These are phyloP conservation scores for Juglanconis juglandina DNA, from an alignment of 2,329 filamentous ascomycete genomes.

Conservation along the genomic window DNA sequence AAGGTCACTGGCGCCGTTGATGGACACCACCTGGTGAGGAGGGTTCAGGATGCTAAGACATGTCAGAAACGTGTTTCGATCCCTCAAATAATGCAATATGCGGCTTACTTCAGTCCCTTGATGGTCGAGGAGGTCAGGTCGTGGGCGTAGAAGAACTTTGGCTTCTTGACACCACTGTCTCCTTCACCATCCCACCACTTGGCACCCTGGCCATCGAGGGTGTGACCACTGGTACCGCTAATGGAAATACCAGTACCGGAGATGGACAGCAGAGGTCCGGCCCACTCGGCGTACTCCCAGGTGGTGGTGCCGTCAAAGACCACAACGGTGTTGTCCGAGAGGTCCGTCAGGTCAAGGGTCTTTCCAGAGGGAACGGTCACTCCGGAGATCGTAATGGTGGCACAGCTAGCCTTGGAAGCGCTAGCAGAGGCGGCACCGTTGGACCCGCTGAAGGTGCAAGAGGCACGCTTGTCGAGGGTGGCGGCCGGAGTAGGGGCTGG, in stretches of 20 bases:
- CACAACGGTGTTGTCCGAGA: constrained; percentile 50
- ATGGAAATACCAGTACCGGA: constrained; percentile 55
- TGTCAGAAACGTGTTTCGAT: too few species aligned
- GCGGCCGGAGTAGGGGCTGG: not conserved
- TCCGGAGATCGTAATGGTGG: constrained; percentile 49
- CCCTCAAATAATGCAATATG: too few species aligned
- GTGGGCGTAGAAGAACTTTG: constrained; percentile 26
- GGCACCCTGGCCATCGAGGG: constrained; percentile 54
- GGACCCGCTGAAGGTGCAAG: constrained; percentile 55
- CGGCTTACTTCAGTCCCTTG: constrained; percentile 2
- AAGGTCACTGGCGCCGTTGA: constrained; percentile 40
- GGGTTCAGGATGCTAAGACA: constrained; percentile 46
- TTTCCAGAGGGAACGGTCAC: constrained; percentile 55
- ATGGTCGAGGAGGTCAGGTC: constrained; percentile 29
- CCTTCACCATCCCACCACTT: constrained; percentile 58
- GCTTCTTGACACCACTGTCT: constrained; percentile 1
- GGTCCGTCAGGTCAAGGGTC: constrained; percentile 55
- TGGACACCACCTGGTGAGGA: constrained; percentile 49
- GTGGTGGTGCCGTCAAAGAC: constrained; percentile 65
- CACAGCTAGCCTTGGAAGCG: constrained; percentile 47
- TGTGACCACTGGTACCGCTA: constrained; percentile 46
- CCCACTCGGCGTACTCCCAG: constrained; percentile 65
- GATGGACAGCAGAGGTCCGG: constrained; percentile 60
- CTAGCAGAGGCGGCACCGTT: constrained; percentile 36
- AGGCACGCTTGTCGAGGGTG: not conserved